Conservation (phyloP, 1,284 basidiomycete genomes). For the Rhodotorula sp. region DNA sequence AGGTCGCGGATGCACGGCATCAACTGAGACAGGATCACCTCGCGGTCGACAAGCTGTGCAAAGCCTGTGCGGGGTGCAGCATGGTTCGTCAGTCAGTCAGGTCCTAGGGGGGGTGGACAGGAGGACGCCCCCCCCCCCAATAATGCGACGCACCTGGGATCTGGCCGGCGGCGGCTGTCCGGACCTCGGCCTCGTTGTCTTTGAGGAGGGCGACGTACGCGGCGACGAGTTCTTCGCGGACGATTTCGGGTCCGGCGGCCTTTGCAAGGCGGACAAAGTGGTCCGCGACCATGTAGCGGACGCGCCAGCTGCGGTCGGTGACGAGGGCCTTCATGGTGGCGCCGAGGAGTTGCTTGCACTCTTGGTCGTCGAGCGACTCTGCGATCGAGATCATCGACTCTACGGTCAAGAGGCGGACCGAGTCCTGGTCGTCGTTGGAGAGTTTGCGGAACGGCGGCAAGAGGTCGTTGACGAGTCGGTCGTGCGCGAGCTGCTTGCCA, state of each 20-base stretch:
- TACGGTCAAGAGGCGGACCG: conserved; percentile 91
- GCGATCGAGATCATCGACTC: conserved; percentile 94
- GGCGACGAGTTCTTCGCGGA: conserved; percentile 88
- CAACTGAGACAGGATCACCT: conserved; percentile 87
- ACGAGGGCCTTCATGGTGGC: conserved; percentile 78
- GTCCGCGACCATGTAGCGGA: conserved; percentile 97
- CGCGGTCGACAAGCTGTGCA: conserved; percentile 88
- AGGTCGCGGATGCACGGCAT: conserved; percentile 96
- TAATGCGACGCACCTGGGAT: conserved; percentile 72
- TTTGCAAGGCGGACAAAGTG: conserved; percentile 98
- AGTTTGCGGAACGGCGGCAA: conserved; percentile 92
- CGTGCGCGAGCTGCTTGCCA: conserved; percentile 70
- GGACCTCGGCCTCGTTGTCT: conserved; percentile 98
- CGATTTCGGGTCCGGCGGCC: conserved; percentile 83
- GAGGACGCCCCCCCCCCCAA: neutral
- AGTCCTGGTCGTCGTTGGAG: conserved; percentile 96
- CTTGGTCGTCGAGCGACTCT: conserved; percentile 73
- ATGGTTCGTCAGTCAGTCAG: neutral
- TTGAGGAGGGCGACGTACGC: conserved; percentile 93
- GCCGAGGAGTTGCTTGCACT: conserved; percentile 87
- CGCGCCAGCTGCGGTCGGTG: conserved; percentile 96
- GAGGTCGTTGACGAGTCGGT: conserved; percentile 72
- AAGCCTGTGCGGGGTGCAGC: conserved; percentile 65
- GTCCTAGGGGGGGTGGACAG: no score
- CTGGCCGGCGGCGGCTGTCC: conserved; percentile 92